A percentile compares a stretch with the other conserved stretches of the same genome.
These are phyloP conservation scores for Wallacemonas collosoma DNA, from an alignment of 208 protist genomes.

Conservation along the genomic window DNA sequence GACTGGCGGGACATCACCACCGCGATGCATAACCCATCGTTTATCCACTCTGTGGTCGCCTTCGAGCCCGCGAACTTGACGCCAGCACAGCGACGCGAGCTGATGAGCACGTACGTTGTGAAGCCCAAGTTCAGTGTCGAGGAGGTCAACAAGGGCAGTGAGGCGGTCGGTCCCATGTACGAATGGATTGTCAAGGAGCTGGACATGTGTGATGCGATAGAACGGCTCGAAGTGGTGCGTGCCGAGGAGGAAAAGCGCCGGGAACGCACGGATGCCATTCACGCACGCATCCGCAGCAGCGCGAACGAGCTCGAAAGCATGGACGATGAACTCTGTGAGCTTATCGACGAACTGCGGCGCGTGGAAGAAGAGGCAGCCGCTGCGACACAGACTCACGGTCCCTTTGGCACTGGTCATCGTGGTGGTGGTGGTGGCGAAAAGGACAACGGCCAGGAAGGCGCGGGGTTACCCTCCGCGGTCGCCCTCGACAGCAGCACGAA, in stretches of 20 bases:
- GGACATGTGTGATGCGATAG: slow-evolving; percentile 32
- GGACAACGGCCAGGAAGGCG: background rate
- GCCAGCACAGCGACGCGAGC: slow-evolving; percentile 17
- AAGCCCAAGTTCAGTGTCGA: slow-evolving; percentile 49
- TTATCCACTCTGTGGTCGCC: slow-evolving; percentile 42
- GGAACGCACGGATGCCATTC: slow-evolving; percentile 18
- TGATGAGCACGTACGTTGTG: slow-evolving; percentile 37
- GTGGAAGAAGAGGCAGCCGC: slow-evolving; percentile 4
- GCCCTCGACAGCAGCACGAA: slow-evolving; percentile 7
- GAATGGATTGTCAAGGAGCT: slow-evolving; percentile 59
- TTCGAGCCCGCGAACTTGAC: slow-evolving; percentile 45
- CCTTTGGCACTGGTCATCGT: too few species aligned
- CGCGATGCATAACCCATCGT: slow-evolving; percentile 39
- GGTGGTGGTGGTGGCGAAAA: background rate
- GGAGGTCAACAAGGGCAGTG: slow-evolving; percentile 58
- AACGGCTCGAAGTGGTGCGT: slow-evolving; percentile 16
- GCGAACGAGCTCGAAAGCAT: slow-evolving; percentile 28
- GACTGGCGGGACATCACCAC: slow-evolving; percentile 47
- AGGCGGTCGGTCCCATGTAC: slow-evolving; percentile 52
- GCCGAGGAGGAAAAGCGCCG: slow-evolving; percentile 20
- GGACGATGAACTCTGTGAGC: slow-evolving; percentile 39
- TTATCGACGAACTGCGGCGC: slow-evolving; percentile 24
- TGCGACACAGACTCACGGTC: background rate
- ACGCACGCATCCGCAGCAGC: slow-evolving; percentile 8
- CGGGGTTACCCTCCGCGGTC: background rate